Percentiles rank a stretch among this genome's conserved stretches.
Conservation (phyloP, 768 basidiomycete genomes). For the Hygrocybe punicea region DNA sequence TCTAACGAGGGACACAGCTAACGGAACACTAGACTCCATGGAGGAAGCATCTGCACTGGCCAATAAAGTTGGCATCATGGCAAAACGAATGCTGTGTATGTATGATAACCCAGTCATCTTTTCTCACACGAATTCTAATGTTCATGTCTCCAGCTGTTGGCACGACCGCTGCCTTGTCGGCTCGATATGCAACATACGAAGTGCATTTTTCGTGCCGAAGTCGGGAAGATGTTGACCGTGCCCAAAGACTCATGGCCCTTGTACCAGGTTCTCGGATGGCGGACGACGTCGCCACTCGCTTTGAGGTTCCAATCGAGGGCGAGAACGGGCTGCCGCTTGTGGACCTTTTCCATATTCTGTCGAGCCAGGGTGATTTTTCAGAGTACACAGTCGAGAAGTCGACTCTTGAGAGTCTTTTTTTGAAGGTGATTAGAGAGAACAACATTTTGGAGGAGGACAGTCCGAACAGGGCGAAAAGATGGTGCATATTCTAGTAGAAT, state of each 20-base stretch:
- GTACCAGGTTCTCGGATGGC: conserved; percentile 54
- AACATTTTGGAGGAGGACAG: conserved; percentile 38
- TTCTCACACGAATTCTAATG: neutral
- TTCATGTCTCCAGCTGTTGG: neutral
- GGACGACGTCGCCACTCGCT: conserved; percentile 63
- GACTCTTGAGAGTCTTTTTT: conserved; percentile 52
- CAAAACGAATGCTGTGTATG: conserved; percentile 64
- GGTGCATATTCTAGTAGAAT: neutral
- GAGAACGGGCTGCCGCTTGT: conserved; percentile 39
- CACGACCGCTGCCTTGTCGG: neutral
- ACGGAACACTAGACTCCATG: conserved; percentile 58
- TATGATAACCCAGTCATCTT: neutral
- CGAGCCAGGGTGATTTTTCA: conserved; percentile 40
- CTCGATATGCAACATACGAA: conserved; percentile 67
- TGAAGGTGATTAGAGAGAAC: conserved; percentile 53
- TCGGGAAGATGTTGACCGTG: conserved; percentile 43
- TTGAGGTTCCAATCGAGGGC: conserved; percentile 52
- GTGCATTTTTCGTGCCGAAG: conserved; percentile 59
- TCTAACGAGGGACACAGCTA: neutral
- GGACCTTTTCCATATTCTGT: conserved; percentile 44
- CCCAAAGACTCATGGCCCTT: conserved; percentile 48
- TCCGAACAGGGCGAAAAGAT: conserved; percentile 6
- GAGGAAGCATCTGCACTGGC: conserved; percentile 79
- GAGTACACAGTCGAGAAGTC: conserved; percentile 56
- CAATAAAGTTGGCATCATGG: conserved; percentile 72